Evolutionary conservation across 352 stramenopile species (phyloP), one percentile per base, ranked within the genome.

Genomic region (Pythium dissimile): DNA sequence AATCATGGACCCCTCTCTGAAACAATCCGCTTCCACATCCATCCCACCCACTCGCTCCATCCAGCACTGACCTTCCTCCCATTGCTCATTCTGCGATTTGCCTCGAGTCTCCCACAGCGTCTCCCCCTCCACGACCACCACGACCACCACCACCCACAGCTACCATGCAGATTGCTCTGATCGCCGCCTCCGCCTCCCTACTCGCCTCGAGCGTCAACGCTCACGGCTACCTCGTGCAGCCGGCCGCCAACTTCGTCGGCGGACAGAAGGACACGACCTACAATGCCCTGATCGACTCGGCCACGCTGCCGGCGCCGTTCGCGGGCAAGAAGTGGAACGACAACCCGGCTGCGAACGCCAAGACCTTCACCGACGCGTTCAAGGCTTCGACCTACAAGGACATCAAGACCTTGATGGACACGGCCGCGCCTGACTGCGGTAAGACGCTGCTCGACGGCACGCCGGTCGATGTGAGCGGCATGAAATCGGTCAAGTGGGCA

Each of bases 201-300:
- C 41, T 63, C 55, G 49, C 51, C 30, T 48, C 59, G 48, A 11
- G 26, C 32, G 69, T 73, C 5, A 24, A 80, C 21, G 78, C 75
- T 3, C 78, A 88, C 53, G 78, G 78, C 45, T 85, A 77, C 67
- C 52, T 88, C 9, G 66, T 73, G 26, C 64, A 73, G n/a, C 75
- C 75, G 10, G 50, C 35, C 0, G 73, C 74, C 10, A 59, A 80
- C 44, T 85, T 78, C 55, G 41, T 67, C 38, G 46, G 70, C 23
- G 6, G 61, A 1, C 47, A 56, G 23, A 67, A 39, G 10, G 47
- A 53, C 21, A 88, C 77, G 28, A 59, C 57, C 35, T 84, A 75
- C 64, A 53, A 52, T 28, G 64, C 37, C 49, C 74, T 52, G 64
- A 86, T 83, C 54, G 67, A 66, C 45, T 63, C 56, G 37, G 45